Percentiles rank a stretch among this genome's conserved stretches.
Evolutionary conservation across 805 yeast species (phyloP).

Genomic region (Pichia heedii): DNA sequence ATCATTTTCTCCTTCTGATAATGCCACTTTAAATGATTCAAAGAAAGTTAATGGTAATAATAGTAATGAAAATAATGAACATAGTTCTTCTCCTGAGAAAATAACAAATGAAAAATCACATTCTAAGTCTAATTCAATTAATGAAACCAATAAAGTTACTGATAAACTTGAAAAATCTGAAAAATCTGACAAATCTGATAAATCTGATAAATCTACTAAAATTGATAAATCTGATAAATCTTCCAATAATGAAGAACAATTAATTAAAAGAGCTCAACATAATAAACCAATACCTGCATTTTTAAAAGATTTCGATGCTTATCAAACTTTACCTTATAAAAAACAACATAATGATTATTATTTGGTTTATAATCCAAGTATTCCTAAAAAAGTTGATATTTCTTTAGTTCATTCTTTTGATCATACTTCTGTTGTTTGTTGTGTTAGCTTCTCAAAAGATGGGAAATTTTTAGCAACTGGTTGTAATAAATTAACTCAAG

Average conservation of each 20-base stretch:
- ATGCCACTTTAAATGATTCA: neutral
- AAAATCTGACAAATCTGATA: neutral
- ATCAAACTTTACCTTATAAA: slow-evolving; percentile 65
- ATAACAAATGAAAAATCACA: too few species aligned
- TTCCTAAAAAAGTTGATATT: slow-evolving; percentile 68
- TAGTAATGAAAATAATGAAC: too few species aligned
- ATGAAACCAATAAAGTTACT: neutral
- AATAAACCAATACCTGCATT: slow-evolving; percentile 76
- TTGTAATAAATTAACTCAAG: slow-evolving; percentile 92
- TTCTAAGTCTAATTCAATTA: too few species aligned
- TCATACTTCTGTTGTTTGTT: slow-evolving; percentile 92
- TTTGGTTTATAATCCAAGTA: slow-evolving; percentile 82
- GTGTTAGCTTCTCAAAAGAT: slow-evolving; percentile 86
- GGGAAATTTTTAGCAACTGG: slow-evolving; percentile 95
- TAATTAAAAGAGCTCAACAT: slow-evolving; percentile 40
- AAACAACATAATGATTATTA: slow-evolving; percentile 81
- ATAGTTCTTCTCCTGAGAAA: neutral
- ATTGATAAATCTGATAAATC: neutral
- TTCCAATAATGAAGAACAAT: slow-evolving; percentile 23
- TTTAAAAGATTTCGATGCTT: slow-evolving; percentile 69
- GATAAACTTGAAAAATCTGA: neutral
- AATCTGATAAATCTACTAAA: neutral
- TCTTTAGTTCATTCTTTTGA: slow-evolving; percentile 84
- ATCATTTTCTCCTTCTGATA: neutral
- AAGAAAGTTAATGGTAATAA: neutral